Percentiles rank a stretch among this genome's conserved stretches.
Evolutionary conservation across 2,329 filamentous ascomycete species (phyloP).

Genomic region (Penicillium sumatraense): DNA sequence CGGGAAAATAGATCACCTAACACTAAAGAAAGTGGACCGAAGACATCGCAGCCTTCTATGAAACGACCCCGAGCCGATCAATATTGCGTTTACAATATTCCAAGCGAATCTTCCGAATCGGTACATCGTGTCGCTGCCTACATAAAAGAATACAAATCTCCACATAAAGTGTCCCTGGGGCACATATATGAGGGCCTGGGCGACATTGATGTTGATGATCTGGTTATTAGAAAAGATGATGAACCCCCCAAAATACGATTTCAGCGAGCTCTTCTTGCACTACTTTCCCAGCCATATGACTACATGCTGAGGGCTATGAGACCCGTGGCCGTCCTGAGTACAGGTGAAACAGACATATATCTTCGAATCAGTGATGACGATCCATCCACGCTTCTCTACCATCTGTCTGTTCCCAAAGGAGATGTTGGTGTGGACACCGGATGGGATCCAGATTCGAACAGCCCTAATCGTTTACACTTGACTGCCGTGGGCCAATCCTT

Average conservation of each 20-base stretch:
- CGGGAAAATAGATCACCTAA: constrained; percentile 1
- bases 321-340: constrained; percentile 4
- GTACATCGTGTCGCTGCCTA: constrained; percentile 13
- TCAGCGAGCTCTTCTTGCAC: constrained; percentile 3
- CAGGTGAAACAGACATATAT: constrained; percentile 11
- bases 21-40: neutral
- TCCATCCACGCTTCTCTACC: constrained; percentile 8
- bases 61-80: constrained; percentile 13
- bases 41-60: neutral
- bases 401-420: constrained; percentile 14
- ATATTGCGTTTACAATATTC: constrained; percentile 16
- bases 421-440: constrained; percentile 10
- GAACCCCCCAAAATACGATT: constrained; percentile 9
- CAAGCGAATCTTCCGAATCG: constrained; percentile 14
- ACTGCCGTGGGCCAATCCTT: constrained; percentile 13
- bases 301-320: constrained; percentile 13
- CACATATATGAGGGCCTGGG: constrained; percentile 15
- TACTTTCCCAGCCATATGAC: constrained; percentile 11
- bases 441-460: constrained; percentile 6
- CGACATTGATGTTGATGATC: constrained; percentile 13
- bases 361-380: constrained; percentile 4
- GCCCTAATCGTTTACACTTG: constrained; percentile 14
- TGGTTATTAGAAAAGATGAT: constrained; percentile 9
- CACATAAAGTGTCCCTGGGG: constrained; percentile 14
- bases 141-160: constrained; percentile 19